Evolutionary conservation across 169 alveolate genomes (phyloP).

Genomic region (Nephromyces sp.): DNA sequence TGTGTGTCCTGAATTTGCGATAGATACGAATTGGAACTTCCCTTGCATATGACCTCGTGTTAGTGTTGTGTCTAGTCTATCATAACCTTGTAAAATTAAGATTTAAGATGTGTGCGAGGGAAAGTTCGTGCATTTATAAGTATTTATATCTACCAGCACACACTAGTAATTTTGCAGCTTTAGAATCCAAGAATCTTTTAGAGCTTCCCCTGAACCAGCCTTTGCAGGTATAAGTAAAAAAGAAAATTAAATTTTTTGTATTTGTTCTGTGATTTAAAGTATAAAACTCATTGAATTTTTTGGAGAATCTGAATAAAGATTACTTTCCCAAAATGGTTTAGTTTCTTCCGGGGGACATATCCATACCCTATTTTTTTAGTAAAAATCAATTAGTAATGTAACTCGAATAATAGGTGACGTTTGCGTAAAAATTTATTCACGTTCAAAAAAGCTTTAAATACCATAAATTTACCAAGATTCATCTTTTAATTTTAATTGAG

Average conservation of each 20-base stretch:
- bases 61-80: neutral
- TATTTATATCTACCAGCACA: neutral
- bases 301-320: neutral
- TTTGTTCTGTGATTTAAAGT: no score
- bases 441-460: neutral
- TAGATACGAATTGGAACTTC: neutral
- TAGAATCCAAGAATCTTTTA: neutral
- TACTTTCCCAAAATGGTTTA: neutral
- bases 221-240: neutral
- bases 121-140: no score
- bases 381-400: no score
- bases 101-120: no score
- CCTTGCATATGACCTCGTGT: neutral
- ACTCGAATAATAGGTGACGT: no score
- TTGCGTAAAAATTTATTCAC: no score
- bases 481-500: neutral
- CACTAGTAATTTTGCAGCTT: neutral
- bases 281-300: no score
- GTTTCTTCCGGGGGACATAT: neutral
- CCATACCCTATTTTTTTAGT: neutral
- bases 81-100: no score
- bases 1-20: neutral
- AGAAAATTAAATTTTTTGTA: no score
- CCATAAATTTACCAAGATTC: neutral
- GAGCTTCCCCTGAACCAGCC: neutral